phyloP scores from a whole-genome alignment of 495 filamentous ascomycete genomes.

The Antarctomyces pellizariae region DNA sequence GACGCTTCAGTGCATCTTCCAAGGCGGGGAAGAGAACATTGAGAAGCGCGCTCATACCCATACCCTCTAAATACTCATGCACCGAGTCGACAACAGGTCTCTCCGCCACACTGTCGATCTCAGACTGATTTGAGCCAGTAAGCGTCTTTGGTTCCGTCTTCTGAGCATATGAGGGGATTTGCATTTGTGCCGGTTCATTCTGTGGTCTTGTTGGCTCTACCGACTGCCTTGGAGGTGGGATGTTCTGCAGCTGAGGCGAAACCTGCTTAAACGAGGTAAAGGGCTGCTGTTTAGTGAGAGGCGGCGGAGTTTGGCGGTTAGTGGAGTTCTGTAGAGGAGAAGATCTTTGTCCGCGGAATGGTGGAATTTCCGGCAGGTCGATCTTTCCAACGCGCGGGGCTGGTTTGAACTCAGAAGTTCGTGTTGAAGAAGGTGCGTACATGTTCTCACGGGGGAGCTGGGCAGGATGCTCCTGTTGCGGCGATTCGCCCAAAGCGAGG shows the following conservation, averaged over 20 bases:
- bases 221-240: too few relatives aligned
- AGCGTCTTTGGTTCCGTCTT: too few relatives aligned
- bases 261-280: conserved; percentile 6
- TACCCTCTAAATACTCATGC: conserved; percentile 27
- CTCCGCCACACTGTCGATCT: too few relatives aligned
- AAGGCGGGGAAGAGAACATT: conserved; percentile 80
- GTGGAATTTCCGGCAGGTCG: conserved; percentile 28
- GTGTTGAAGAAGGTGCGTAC: too few relatives aligned
- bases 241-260: too few relatives aligned
- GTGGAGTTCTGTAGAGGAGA: conserved; percentile 15
- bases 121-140: too few relatives aligned
- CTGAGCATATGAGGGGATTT: too few relatives aligned
- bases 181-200: too few relatives aligned
- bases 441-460: too few relatives aligned
- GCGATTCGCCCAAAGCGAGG: conserved; percentile 13
- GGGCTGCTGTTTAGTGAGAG: conserved; percentile 14
- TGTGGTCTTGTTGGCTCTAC: too few relatives aligned
- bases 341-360: conserved; percentile 19
- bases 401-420: too few relatives aligned
- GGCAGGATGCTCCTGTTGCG: conserved; percentile 6
- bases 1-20: conserved; percentile 63
- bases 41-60: conserved; percentile 48
- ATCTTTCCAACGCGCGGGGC: conserved; percentile 15
- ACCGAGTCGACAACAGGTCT: too few relatives aligned
- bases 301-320: conserved; percentile 12